Evolutionary conservation across 441 rosid genomes (phyloP).

Genomic region (Pelargonium australe): DNA sequence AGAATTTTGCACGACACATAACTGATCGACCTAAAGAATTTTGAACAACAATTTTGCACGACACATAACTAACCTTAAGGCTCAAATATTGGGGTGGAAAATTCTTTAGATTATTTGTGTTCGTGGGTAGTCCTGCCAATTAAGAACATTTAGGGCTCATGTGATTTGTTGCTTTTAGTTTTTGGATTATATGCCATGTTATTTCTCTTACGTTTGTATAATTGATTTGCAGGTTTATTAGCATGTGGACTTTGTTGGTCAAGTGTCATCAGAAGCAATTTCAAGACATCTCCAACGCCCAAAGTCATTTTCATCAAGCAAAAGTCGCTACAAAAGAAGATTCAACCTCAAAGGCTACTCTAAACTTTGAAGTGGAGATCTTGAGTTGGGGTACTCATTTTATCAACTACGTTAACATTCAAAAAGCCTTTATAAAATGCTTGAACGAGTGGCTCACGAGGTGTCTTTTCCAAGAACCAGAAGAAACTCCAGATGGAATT

Average conservation of each 20-base stretch:
- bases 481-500: constrained; percentile 19
- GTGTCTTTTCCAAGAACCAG: constrained; percentile 30
- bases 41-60: too few relatives aligned
- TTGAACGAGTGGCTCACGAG: constrained; percentile 40
- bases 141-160: too few relatives aligned
- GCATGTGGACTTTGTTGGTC: constrained; percentile 35
- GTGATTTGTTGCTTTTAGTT: neutral
- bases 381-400: constrained; percentile 30
- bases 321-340: constrained; percentile 12
- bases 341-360: constrained; percentile 28
- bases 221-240: constrained; percentile 25
- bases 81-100: too few relatives aligned
- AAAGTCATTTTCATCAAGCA: constrained; percentile 25
- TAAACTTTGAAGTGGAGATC: constrained; percentile 25
- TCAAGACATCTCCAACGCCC: constrained; percentile 18
- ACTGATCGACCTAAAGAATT: too few relatives aligned
- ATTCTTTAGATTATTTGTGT: neutral
- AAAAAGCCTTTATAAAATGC: constrained; percentile 27
- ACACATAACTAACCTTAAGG: too few relatives aligned
- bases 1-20: too few relatives aligned
- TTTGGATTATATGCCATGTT: neutral
- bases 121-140: neutral
- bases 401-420: constrained; percentile 31
- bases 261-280: constrained; percentile 42
- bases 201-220: neutral